These are phyloP conservation scores for Aspergillus glaucus DNA, from an alignment of 2,329 filamentous ascomycete species.

Conservation along the genomic window DNA sequence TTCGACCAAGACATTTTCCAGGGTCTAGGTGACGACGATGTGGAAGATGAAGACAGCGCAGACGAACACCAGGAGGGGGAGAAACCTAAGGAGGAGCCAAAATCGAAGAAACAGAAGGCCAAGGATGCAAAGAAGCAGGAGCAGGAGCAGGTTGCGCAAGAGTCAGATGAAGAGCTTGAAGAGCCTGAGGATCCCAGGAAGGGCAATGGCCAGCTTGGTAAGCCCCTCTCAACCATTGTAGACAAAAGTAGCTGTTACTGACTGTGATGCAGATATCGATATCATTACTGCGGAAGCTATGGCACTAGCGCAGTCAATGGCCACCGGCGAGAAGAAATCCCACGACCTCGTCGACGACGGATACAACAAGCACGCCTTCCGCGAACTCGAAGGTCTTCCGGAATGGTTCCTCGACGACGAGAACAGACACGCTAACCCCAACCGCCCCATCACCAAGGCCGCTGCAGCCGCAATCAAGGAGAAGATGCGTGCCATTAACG, in stretches of 20 bases:
- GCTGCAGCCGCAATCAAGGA: slow-evolving; percentile 90
- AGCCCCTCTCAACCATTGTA: slow-evolving; percentile 18
- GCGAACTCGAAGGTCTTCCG: slow-evolving; percentile 82
- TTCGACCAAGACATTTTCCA: slow-evolving; percentile 95
- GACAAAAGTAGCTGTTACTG: slow-evolving; percentile 11
- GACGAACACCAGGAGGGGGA: slow-evolving; percentile 30
- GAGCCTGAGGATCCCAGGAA: slow-evolving; percentile 34
- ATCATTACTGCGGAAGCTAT: slow-evolving; percentile 99
- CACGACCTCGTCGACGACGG: slow-evolving; percentile 80
- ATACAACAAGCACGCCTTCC: slow-evolving; percentile 89
- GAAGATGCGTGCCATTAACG: slow-evolving; percentile 86
- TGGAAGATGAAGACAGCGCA: slow-evolving; percentile 42
- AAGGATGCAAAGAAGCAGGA: slow-evolving; percentile 12
- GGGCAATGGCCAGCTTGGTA: slow-evolving; percentile 40
- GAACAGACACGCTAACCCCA: slow-evolving; percentile 68
- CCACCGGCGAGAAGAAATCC: slow-evolving; percentile 73
- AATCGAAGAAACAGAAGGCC: slow-evolving; percentile 16
- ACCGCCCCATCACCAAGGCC: slow-evolving; percentile 86
- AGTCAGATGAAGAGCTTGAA: slow-evolving; percentile 31
- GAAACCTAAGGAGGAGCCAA: slow-evolving; percentile 10
- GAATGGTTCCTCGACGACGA: slow-evolving; percentile 99
- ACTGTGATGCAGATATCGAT: slow-evolving; percentile 65
- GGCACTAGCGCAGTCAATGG: slow-evolving; percentile 89
- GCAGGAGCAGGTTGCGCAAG: slow-evolving; percentile 21
- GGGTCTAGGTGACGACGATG: slow-evolving; percentile 63